Evolutionary conservation across 495 filamentous ascomycete genomes (phyloP).

Genomic region (Penicillium malachiteum): DNA sequence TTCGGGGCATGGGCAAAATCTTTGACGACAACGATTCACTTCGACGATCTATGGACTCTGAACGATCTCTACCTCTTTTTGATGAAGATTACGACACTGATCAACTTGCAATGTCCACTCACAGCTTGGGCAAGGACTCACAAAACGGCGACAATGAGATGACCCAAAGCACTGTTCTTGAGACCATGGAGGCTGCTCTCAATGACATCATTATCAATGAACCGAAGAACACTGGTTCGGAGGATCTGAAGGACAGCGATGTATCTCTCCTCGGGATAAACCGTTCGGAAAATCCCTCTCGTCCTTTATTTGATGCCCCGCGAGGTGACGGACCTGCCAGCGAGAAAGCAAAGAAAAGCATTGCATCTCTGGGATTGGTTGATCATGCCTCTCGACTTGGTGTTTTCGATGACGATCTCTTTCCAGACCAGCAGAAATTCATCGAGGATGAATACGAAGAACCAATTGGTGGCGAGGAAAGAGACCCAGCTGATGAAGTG

Average conservation of each 20-base stretch:
- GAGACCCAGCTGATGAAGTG: conserved; percentile 74
- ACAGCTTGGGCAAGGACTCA: conserved; percentile 55
- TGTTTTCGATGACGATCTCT: conserved; percentile 94
- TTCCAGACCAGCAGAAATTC: conserved; percentile 85
- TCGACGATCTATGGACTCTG: conserved; percentile 58
- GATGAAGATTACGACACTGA: conserved; percentile 69
- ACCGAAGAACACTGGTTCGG: conserved; percentile 60
- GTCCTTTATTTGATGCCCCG: conserved; percentile 57
- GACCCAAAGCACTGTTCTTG: conserved; percentile 61
- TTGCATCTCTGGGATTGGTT: conserved; percentile 88
- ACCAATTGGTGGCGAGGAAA: conserved; percentile 55
- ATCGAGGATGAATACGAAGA: conserved; percentile 84
- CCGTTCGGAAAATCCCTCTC: conserved; percentile 46
- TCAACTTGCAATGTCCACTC: conserved; percentile 56
- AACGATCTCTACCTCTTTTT: conserved; percentile 56
- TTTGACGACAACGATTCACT: conserved; percentile 48
- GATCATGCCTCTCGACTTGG: conserved; percentile 75
- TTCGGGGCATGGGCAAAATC: conserved; percentile 40
- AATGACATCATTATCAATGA: conserved; percentile 89
- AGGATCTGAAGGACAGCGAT: conserved; percentile 59
- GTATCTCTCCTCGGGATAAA: conserved; percentile 43
- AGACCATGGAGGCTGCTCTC: conserved; percentile 93
- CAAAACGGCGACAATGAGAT: conserved; percentile 45
- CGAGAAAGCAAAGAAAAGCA: conserved; percentile 71
- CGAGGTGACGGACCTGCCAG: conserved; percentile 36